phyloP scores from a whole-genome alignment of 352 stramenopile species.

The Phytophthora pinifolia region DNA sequence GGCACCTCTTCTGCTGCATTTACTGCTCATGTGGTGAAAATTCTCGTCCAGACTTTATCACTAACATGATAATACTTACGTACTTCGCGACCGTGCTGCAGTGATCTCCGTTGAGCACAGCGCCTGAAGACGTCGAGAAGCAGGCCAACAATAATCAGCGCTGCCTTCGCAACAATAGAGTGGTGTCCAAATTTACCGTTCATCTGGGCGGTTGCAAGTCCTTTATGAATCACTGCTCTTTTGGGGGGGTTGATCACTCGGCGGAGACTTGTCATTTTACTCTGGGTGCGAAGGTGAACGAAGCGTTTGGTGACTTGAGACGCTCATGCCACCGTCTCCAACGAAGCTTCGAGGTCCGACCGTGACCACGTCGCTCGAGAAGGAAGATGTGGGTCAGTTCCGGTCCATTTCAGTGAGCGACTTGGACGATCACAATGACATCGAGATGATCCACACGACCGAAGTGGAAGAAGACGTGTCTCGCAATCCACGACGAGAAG shows the following conservation, averaged over 20 bases:
- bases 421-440: constrained; percentile 25
- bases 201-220: constrained; percentile 8
- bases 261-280: constrained; percentile 10
- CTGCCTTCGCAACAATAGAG: background rate
- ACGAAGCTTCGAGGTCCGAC: constrained; percentile 28
- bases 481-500: constrained; percentile 14
- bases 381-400: constrained; percentile 16
- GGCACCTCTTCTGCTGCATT: constrained; percentile 1
- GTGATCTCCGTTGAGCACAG: no score
- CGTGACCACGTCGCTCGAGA: constrained; percentile 15
- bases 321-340: constrained; percentile 23
- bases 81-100: no score
- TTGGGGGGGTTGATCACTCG: background rate
- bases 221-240: background rate
- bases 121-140: no score
- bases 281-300: background rate
- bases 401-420: constrained; percentile 32
- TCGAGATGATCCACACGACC: constrained; percentile 22
- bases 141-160: constrained; percentile 8
- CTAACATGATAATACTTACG: background rate
- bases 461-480: constrained; percentile 23
- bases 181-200: constrained; percentile 9
- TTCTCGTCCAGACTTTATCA: no score
- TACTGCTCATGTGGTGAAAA: constrained; percentile 7
- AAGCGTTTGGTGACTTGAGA: background rate